Conservation (phyloP, 768 basidiomycete genomes). For the Suillus decipiens region DNA sequence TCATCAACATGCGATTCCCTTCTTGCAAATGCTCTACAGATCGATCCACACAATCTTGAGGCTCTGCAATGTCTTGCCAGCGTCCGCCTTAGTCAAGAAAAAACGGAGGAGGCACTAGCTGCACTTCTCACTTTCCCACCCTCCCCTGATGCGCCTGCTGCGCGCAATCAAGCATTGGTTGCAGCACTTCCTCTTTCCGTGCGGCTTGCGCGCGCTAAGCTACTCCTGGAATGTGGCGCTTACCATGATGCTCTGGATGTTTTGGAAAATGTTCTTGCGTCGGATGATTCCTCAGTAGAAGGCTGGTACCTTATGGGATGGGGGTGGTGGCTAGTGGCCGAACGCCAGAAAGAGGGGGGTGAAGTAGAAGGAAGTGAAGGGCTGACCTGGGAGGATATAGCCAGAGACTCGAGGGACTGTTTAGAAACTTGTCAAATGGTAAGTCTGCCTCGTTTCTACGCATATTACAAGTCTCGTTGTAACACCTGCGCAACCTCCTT, state of each 20-base stretch:
- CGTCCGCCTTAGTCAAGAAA: constrained; percentile 85
- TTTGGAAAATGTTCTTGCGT: constrained; percentile 73
- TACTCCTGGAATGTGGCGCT: constrained; percentile 76
- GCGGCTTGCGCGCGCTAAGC: constrained; percentile 72
- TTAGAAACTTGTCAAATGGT: constrained; percentile 83
- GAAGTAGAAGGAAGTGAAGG: constrained; percentile 36
- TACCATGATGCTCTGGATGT: constrained; percentile 75
- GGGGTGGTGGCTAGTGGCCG: constrained; percentile 85
- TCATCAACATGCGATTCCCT: constrained; percentile 81
- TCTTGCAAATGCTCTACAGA: constrained; percentile 67
- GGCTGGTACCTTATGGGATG: constrained; percentile 96
- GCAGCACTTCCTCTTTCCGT: constrained; percentile 58
- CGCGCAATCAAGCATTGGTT: constrained; percentile 29
- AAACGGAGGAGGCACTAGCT: constrained; percentile 75
- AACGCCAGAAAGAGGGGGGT: constrained; percentile 60
- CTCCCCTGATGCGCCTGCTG: constrained; percentile 4
- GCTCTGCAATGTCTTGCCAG: constrained; percentile 80
- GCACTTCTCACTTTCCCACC: constrained; percentile 26
- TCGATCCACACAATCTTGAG: constrained; percentile 76
- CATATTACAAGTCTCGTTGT: neutral
- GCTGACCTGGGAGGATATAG: constrained; percentile 76
- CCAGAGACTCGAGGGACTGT: constrained; percentile 76
- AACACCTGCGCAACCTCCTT: neutral
- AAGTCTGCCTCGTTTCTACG: constrained; percentile 24
- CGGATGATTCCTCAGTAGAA: constrained; percentile 86